Conservation (phyloP, 345 rosid genomes). For the Brassica incana region DNA sequence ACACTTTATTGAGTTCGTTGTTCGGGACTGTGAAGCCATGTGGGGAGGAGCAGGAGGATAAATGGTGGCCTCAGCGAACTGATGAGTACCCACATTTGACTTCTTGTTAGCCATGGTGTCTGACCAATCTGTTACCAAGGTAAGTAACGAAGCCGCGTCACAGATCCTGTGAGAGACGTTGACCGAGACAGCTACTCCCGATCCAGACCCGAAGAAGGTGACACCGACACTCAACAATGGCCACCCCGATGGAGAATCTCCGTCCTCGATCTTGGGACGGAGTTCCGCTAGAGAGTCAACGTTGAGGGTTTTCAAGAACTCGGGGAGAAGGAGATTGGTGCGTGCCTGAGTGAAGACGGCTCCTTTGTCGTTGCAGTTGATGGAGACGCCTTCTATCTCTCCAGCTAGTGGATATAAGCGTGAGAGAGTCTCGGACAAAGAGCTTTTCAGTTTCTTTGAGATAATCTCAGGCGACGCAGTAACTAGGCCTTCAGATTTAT, state of each 20-base stretch:
- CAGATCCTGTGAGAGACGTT: not conserved
- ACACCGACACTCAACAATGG: not conserved
- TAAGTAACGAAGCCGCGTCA: not conserved
- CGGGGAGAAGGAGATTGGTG: not conserved
- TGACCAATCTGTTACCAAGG: not conserved
- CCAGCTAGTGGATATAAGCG: slow-evolving; percentile 1
- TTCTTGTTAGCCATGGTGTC: not conserved
- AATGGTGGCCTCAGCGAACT: not conserved
- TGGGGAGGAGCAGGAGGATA: slow-evolving; percentile 7
- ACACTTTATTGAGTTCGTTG: not conserved
- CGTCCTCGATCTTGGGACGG: not conserved
- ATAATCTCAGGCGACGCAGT: not conserved
- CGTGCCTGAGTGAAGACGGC: not conserved
- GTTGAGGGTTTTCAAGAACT: not conserved
- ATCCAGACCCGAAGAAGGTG: not conserved
- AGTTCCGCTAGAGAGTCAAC: not conserved
- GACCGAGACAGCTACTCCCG: not conserved
- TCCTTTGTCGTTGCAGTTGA: slow-evolving; percentile 1
- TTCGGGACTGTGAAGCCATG: not conserved
- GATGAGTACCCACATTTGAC: not conserved
- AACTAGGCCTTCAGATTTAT: not conserved
- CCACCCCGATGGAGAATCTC: not conserved
- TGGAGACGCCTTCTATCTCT: not conserved
- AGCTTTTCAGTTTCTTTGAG: not conserved
- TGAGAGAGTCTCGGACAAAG: not conserved